phyloP scores from a whole-genome alignment of 2,329 filamentous ascomycete species.

The Colletotrichum spinosum region DNA sequence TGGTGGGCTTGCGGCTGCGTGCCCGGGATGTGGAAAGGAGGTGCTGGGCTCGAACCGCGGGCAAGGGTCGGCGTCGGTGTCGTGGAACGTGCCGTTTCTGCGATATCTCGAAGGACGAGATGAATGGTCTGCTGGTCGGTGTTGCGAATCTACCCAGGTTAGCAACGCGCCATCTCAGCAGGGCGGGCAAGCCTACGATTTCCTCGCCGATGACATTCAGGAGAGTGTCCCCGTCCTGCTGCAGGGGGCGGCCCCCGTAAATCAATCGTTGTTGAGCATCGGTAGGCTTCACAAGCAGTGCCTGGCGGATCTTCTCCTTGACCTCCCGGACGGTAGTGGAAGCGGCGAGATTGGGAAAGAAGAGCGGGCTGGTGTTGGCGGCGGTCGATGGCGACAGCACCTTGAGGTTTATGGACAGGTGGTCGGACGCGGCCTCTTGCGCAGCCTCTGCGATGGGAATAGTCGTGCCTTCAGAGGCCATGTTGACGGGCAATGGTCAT shows the following conservation, averaged over 20 bases:
- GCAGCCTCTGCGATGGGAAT: slow-evolving; percentile 42
- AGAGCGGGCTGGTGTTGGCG: slow-evolving; percentile 61
- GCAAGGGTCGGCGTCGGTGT: slow-evolving; percentile 41
- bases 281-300: slow-evolving; percentile 60
- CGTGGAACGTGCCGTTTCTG: slow-evolving; percentile 42
- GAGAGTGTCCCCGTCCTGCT: slow-evolving; percentile 66
- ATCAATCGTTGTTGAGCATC: slow-evolving; percentile 71
- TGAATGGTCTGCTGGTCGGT: slow-evolving; percentile 63
- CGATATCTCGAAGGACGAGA: slow-evolving; percentile 60
- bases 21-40: slow-evolving; percentile 40
- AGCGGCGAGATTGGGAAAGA: slow-evolving; percentile 62
- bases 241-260: slow-evolving; percentile 67
- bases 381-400: slow-evolving; percentile 67
- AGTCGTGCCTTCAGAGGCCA: slow-evolving; percentile 52
- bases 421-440: slow-evolving; percentile 42
- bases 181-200: slow-evolving; percentile 53
- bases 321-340: slow-evolving; percentile 67
- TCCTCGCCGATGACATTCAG: slow-evolving; percentile 67
- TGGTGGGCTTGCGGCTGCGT: slow-evolving; percentile 40
- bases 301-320: slow-evolving; percentile 68
- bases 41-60: slow-evolving; percentile 41
- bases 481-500: slow-evolving; percentile 42
- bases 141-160: slow-evolving; percentile 33
- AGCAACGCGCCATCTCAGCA: slow-evolving; percentile 23
- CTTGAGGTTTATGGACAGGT: slow-evolving; percentile 64